Evolutionary conservation across 495 filamentous ascomycete species (phyloP), one percentile per base, ranked within the genome.

Genomic region (Cenococcum geophilum): DNA sequence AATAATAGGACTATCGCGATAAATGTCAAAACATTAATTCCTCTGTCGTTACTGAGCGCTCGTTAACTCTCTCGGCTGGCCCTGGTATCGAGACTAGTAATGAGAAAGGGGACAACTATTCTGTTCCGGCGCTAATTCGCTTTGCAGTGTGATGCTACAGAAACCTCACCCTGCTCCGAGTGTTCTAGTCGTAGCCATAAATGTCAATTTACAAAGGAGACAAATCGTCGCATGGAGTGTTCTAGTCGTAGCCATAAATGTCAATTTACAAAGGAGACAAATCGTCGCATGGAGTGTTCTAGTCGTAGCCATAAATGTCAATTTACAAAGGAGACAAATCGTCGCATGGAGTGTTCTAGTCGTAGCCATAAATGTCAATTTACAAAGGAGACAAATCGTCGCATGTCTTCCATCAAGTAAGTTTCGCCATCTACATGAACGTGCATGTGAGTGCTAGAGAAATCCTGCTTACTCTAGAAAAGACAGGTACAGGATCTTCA

Each of bases 121-220:
- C 25, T 27, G 18, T 32, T 23, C 25, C 9, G 49, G 14, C 9
- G 23, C 49, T 52, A 23, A 52, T 23, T 10, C 34, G 1, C 16
- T 34, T 36, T 22, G 18, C 70, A 86, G 81, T 98, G 93, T 76
- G 93, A 98, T 76, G 93, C 93, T 35, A 97, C 93, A 54, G 93
- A 98, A 66, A 96, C 89, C 42, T 82, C 87, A 23, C 93, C 91
- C 74, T 98, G 93, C 75, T 96, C 92, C 1, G 93, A 98, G 76
- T 98, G 93, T 76, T 89, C 88, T 14, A 96, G 89, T 69, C 84
- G 93, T 64, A 92, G 89, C 70, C 92, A 96, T 52, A 95, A 93
- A 71, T 98, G 93, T 70, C 92, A 96, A 73, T 98, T 98, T 71
- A 98, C 93, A 49, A 98, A 98, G 77, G 93, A 98, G 74, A 97